Conservation (phyloP, 306 rosid species). For the Medicago arabica region DNA sequence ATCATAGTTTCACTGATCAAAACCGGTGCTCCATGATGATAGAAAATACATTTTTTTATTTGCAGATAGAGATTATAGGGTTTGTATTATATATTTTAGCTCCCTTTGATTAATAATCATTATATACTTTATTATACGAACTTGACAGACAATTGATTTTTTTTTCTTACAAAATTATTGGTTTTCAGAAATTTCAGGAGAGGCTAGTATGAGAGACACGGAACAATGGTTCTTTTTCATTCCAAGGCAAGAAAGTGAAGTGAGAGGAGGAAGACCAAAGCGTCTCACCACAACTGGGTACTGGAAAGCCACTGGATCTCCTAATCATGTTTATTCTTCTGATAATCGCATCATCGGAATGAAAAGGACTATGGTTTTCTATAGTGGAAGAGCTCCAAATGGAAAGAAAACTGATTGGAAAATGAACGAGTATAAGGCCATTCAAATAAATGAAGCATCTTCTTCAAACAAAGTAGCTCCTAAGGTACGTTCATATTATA, state of each 20-base stretch:
- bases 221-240: conserved; percentile 95
- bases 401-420: conserved; percentile 92
- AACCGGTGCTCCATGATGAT: too few species aligned
- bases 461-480: conserved; percentile 40
- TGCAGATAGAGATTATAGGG: not conserved
- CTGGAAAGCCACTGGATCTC: conserved; percentile 96
- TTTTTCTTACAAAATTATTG: not conserved
- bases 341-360: conserved; percentile 61
- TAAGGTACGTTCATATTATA: conserved; percentile 12
- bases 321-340: conserved; percentile 69
- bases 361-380: conserved; percentile 91
- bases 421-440: conserved; percentile 87
- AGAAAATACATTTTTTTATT: too few species aligned
- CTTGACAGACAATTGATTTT: not conserved
- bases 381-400: conserved; percentile 74
- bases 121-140: too few species aligned
- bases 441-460: conserved; percentile 17
- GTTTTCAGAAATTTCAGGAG: conserved; percentile 72
- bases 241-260: conserved; percentile 83
- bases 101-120: too few species aligned
- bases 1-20: too few species aligned
- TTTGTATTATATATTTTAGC: not conserved
- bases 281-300: conserved; percentile 74
- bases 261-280: conserved; percentile 84
- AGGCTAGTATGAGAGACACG: conserved; percentile 55